Base-by-base conservation (phyloP, 306 rosid species). In the Ziziphus jujuba region DNA sequence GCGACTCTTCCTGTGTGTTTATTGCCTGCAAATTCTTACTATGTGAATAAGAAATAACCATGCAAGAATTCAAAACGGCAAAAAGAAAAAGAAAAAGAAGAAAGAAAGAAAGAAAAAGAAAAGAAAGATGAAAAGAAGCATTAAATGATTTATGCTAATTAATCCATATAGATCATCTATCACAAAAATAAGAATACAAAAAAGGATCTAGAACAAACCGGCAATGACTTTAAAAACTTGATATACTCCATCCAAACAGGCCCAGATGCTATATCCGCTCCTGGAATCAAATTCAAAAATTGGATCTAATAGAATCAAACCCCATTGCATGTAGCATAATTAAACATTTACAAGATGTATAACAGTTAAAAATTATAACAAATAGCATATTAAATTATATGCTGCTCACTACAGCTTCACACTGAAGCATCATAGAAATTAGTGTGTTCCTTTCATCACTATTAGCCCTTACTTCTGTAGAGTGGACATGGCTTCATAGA, bases 161-260 rank as follows among this genome's bases (percentile, higher is more conserved):
- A 48, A 55, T 63, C 56, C 53, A 0, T 9, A 53, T 23, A 64
- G 57, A 16, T 10, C 55, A 14, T 24, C 36, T 35, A 70, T 22
- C 61, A 59, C 15, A 23, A 50, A 68, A 58, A 67, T 58, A 69
- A 63, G 17, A 72, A 55, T 52, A 73, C 47, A 69, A 8, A 24
- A 6, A 62, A 40, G 70, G 69, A 58, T 74, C 72, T 62, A 57
- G 71, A 61, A 74, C 87, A 69, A 54, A 92, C 98, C 89, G 92
- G 98, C 75, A 90, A 82, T 44, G 91, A 85, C 79, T 84, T 92
- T 53, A 90, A 76, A 73, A 92, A 90, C 69, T 91, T 36, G 58
- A 92, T 84, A 79, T 92, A 92, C 79, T 92, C 98, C 89, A 84
- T 83, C 98, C 98, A 92, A 51, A 92, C 87, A 19, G 98, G 98